Evolutionary conservation across 495 filamentous ascomycete species (phyloP), one percentile per base, ranked within the genome.

Genomic region (Penicillium lagena): DNA sequence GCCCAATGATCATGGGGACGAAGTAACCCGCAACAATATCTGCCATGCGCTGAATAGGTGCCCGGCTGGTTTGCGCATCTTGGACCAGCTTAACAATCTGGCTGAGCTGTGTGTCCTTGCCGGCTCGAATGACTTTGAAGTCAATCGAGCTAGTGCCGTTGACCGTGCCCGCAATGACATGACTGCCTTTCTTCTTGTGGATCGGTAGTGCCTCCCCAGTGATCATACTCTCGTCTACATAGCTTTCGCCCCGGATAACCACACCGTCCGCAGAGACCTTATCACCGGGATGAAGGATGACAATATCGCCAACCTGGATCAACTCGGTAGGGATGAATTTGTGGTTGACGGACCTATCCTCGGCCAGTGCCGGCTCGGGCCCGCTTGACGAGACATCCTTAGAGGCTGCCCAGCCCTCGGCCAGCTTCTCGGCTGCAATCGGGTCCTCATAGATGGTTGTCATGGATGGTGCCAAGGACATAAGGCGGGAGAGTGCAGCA

Each of bases 41-140:
- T 3, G 90, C 93, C 70, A 96, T 78, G 7, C 88, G 81, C 64
- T 99, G 94, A 45, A 99, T 99, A 1, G 91, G 91, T 9, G 93
- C 93, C 28, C 94, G 79, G 47, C 79, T 91, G 3, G 91, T 97
- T 58, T 99, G 93, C 7, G 94, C 93, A 58, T 95, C 87, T 58
- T 97, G 93, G 0, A 99, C 94, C 9, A 97, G 76, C 56, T 91
- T 90, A 39, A 99, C 94, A 46, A 99, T 99, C 59, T 97, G 94
- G 65, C 88, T 95, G 14, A 99, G 79, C 53, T 97, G 94, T 1
- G 93, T 99, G 60, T 97, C 91, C 45, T 89, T 82, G 33, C 93
- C 94, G 5, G 91, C 90, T 50, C 93, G 78, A 8, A 88, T 95
- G 39, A 99, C 93, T 37, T 85, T 82, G 66, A 99, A 93, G 60